Percentiles rank a stretch among this genome's conserved stretches.
These are phyloP conservation scores for Alternaria panax DNA, from an alignment of 2,329 filamentous ascomycete species.

Conservation along the genomic window DNA sequence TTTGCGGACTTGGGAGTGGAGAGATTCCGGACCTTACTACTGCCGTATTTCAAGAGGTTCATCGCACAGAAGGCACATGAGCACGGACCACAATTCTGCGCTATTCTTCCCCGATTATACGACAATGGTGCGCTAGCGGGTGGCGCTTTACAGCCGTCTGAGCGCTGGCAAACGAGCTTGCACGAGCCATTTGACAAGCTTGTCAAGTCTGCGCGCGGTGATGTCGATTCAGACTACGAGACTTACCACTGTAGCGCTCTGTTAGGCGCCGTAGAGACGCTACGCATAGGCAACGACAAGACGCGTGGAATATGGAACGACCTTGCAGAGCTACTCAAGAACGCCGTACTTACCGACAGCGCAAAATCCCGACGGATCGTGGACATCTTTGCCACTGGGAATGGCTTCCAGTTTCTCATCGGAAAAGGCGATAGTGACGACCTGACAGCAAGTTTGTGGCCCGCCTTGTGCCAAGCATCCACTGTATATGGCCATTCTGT, in stretches of 20 bases:
- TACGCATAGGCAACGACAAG: slow-evolving; percentile 31
- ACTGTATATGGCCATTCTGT: slow-evolving; percentile 67
- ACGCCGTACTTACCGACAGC: slow-evolving; percentile 18
- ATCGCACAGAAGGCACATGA: slow-evolving; percentile 59
- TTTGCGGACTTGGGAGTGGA: slow-evolving; percentile 76
- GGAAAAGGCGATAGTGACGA: slow-evolving; percentile 64
- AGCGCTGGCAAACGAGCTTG: slow-evolving; percentile 56
- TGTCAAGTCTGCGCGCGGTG: slow-evolving; percentile 3
- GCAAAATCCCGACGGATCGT: slow-evolving; percentile 9
- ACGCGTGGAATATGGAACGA: slow-evolving; percentile 27
- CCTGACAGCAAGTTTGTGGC: slow-evolving; percentile 61
- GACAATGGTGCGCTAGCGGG: slow-evolving; percentile 29
- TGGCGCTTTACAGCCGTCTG: slow-evolving; percentile 30
- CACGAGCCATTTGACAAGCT: slow-evolving; percentile 72
- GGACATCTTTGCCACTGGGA: slow-evolving; percentile 71
- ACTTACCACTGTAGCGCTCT: slow-evolving; percentile 43
- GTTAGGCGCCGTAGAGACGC: slow-evolving; percentile 33
- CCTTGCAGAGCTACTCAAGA: slow-evolving; percentile 32
- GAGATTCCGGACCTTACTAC: slow-evolving; percentile 79
- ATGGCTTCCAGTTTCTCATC: slow-evolving; percentile 76
- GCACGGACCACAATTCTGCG: slow-evolving; percentile 39
- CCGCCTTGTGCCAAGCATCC: slow-evolving; percentile 70
- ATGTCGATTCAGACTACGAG: slow-evolving; percentile 18
- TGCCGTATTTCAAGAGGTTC: slow-evolving; percentile 85
- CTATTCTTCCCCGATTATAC: slow-evolving; percentile 40